Evolutionary conservation across 768 basidiomycete species (phyloP).

Genomic region (Lyophyllum atratum): DNA sequence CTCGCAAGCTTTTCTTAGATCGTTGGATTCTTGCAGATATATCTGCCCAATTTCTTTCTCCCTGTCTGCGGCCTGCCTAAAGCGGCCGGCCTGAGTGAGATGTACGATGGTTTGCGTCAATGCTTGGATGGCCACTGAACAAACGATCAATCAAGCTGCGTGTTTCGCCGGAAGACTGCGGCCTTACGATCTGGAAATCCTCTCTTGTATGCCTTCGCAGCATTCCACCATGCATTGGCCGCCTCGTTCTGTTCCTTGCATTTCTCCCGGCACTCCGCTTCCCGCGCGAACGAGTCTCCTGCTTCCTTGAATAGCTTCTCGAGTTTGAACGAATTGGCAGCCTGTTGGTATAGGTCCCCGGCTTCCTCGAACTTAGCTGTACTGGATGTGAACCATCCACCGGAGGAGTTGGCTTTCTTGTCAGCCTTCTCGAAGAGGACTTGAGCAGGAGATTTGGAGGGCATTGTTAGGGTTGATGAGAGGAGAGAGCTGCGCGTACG

Average conservation of each 20-base stretch:
- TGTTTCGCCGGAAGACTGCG: not conserved
- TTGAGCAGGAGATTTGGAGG: constrained; percentile 78
- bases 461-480: constrained; percentile 43
- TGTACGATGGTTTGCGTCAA: constrained; percentile 82
- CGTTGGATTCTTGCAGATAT: constrained; percentile 79
- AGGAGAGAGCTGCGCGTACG: constrained; percentile 1
- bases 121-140: constrained; percentile 85
- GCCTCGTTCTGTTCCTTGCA: constrained; percentile 90
- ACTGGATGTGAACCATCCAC: constrained; percentile 86
- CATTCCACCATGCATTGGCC: constrained; percentile 99
- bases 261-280: constrained; percentile 92
- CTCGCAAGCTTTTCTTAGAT: constrained; percentile 86
- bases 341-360: constrained; percentile 92
- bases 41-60: constrained; percentile 98
- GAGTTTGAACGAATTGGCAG: constrained; percentile 90
- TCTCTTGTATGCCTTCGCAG: constrained; percentile 94
- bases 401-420: constrained; percentile 85
- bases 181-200: constrained; percentile 79
- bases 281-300: constrained; percentile 89
- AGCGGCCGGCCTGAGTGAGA: constrained; percentile 83
- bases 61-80: constrained; percentile 96
- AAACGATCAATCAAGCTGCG: constrained; percentile 15
- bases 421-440: constrained; percentile 82
- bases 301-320: constrained; percentile 92
- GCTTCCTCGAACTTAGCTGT: constrained; percentile 92